phyloP scores from a whole-genome alignment of 1,284 basidiomycete genomes.

The Coniferiporia weirii region DNA sequence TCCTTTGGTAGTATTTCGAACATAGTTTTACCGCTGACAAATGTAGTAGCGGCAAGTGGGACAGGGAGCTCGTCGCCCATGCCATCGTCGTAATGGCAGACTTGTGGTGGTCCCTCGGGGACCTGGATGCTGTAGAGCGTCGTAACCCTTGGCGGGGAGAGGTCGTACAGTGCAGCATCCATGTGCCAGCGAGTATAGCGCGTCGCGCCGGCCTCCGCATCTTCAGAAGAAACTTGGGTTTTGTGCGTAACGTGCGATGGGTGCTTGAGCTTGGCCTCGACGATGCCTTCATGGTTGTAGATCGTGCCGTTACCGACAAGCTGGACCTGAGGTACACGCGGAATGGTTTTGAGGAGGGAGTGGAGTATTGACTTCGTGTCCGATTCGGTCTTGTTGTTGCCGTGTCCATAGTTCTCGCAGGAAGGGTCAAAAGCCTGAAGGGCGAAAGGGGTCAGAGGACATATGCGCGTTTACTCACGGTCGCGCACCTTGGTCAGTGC shows the following conservation, averaged over 20 bases:
- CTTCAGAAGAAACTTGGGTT: constrained; percentile 69
- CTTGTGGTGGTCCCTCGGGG: constrained; percentile 64
- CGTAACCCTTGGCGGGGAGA: constrained; percentile 84
- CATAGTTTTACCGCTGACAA: constrained; percentile 77
- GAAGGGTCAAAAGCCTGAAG: constrained; percentile 66
- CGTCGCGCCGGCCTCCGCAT: constrained; percentile 71
- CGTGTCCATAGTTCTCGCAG: constrained; percentile 74
- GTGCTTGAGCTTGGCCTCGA: constrained; percentile 64
- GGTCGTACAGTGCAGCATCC: constrained; percentile 86
- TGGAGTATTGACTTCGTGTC: constrained; percentile 75
- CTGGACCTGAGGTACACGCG: constrained; percentile 80
- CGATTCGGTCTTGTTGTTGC: constrained; percentile 75
- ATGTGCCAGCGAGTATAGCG: constrained; percentile 94
- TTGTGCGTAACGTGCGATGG: constrained; percentile 88
- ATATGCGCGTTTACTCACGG: constrained; percentile 7
- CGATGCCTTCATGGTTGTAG: constrained; percentile 74
- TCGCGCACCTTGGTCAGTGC: constrained; percentile 67
- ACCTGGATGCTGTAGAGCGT: constrained; percentile 80
- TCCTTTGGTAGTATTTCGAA: constrained; percentile 74
- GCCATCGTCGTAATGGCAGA: constrained; percentile 83
- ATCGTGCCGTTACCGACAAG: constrained; percentile 77
- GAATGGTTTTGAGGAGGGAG: constrained; percentile 84
- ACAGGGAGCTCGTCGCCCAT: constrained; percentile 79
- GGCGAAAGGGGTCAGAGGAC: not conserved
- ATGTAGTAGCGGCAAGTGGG: constrained; percentile 84